phyloP scores from a whole-genome alignment of 352 stramenopile species.

The Nothophytophthora sp. region DNA sequence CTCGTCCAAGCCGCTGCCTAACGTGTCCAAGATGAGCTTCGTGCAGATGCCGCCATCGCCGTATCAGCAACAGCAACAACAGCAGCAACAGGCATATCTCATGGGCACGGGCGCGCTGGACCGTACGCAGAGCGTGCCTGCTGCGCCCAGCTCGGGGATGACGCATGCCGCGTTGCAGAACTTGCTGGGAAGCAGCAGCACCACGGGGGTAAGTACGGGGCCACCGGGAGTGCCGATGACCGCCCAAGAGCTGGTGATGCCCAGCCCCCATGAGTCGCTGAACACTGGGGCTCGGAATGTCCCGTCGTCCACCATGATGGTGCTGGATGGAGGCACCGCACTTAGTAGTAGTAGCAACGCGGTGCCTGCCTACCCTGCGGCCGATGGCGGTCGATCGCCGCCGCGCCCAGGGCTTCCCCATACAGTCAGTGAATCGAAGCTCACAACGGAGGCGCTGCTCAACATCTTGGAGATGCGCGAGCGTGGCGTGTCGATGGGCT shows the following conservation, averaged over 20 bases:
- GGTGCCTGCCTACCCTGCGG: conserved; percentile 15
- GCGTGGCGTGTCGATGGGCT: conserved; percentile 65
- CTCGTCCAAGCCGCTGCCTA: conserved; percentile 72
- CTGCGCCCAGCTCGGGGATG: conserved; percentile 12
- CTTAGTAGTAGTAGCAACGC: conserved; percentile 25
- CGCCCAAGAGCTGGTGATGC: conserved; percentile 8
- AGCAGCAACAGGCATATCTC: no score
- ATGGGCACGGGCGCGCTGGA: conserved; percentile 22
- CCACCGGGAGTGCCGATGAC: conserved; percentile 9
- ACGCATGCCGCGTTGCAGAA: conserved; percentile 18
- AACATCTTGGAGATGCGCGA: conserved; percentile 47
- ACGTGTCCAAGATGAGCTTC: conserved; percentile 84
- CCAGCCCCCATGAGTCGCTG: conserved; percentile 18
- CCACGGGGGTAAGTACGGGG: conserved; percentile 1
- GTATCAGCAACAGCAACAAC: conserved; percentile 30
- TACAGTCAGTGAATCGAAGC: conserved; percentile 41
- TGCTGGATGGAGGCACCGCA: conserved; percentile 22
- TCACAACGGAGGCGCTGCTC: conserved; percentile 43
- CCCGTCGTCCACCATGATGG: conserved; percentile 33
- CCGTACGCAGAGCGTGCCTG: conserved; percentile 15
- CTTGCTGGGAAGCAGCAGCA: conserved; percentile 15
- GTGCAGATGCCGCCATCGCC: conserved; percentile 30
- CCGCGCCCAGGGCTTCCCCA: conserved; percentile 34
- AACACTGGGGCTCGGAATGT: conserved; percentile 24
- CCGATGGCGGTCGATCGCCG: conserved; percentile 35